Base-by-base conservation (phyloP, 2,329 filamentous ascomycete species). In the Biscogniauxia marginata region DNA sequence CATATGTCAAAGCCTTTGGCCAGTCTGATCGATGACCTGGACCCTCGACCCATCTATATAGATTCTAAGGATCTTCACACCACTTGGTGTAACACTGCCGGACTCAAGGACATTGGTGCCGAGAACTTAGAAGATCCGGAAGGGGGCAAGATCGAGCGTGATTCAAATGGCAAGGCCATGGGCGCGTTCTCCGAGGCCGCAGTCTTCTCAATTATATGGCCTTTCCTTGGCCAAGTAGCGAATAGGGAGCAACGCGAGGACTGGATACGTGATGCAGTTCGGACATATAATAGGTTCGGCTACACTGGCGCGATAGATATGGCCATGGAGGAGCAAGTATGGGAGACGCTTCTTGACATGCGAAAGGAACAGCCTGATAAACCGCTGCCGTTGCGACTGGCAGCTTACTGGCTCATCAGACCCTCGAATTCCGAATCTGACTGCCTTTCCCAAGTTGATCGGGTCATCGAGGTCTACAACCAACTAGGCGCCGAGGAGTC, bases 251-350 rank as follows among this genome's bases (percentile, higher is more conserved):
- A 84, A 48, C 77, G 77, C 34, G 75, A 79, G 51, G 73, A 75
- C 4, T 75, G 77, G 3, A 74, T 84, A 57, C 69, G 70, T 18
- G 77, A 77, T 0, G 82, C 80, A 0, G 74, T 84, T 21, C 63
- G 73, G 2, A 75, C 78, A 0, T 84, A 83, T 62, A 79, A 78
- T 58, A 68, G 74, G 0, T 78, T 75, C 1, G 82, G 83, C 1
- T 83, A 81, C 63, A 84, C 81, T 0, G 81, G 82, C 2, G 74
- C 82, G 43, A 73, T 83, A 7, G 82, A 85, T 52, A 84, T 85
- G 83, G 83, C 83, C 46, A 84, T 84, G 82, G 82, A 85, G 56
- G 81, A 84, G 43, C 77, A 75, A 21, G 76, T 77, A 0, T 85
- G 82, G 82, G 77, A 78, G 16, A 57, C 53, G 25, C 72, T 84